Base-by-base conservation (phyloP, 2,329 filamentous ascomycete genomes). In the Aspergillus pseudonomiae region DNA sequence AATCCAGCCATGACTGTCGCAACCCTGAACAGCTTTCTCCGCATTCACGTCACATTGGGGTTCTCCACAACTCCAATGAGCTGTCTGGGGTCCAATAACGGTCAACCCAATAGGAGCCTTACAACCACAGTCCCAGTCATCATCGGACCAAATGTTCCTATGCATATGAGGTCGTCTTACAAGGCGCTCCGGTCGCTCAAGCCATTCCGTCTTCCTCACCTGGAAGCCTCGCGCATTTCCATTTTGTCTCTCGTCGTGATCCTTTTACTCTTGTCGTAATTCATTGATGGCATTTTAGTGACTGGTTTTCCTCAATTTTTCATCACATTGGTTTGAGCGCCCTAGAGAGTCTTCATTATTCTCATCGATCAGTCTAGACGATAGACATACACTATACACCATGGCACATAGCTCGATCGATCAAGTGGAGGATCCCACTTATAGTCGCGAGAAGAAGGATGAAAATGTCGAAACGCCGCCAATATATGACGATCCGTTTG, bases 401-500 rank as follows among this genome's bases (percentile, higher is more conserved):
- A 58, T 58, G 56, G 39, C 39, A 32, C 21, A 19, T 26, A 34
- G n/a, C 9, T 19, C 30, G 24, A 46, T 54, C 39, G 45, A 55
- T 26, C 26, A 21, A 12, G 50, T 54, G 55, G 55, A 55, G n/a
- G 48, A 59, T 46, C 52, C 52, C n/a, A 26, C 56, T 9, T n/a
- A 30, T 39, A 48, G 34, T 26, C 56, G 36, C 46, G 60, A 62
- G 12, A 48, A 54, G 26, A 62, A 62, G 24, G 21, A 62, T 19
- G 56, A 59, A 4, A n/a, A 45, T 19, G 28, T 16, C 12, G 55
- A 48, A n/a, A 19, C 36, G 14, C 24, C 30, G 2, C 61, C 63
- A 3, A 32, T 54, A 3, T 65, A 64, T 14, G 58, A 61, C 3
- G 75, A 77, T 63, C 69, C 73, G 5, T 78, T 78, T 62, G 75